phyloP scores from a whole-genome alignment of 1,284 basidiomycete genomes.

The Ceratobasidium sp. region DNA sequence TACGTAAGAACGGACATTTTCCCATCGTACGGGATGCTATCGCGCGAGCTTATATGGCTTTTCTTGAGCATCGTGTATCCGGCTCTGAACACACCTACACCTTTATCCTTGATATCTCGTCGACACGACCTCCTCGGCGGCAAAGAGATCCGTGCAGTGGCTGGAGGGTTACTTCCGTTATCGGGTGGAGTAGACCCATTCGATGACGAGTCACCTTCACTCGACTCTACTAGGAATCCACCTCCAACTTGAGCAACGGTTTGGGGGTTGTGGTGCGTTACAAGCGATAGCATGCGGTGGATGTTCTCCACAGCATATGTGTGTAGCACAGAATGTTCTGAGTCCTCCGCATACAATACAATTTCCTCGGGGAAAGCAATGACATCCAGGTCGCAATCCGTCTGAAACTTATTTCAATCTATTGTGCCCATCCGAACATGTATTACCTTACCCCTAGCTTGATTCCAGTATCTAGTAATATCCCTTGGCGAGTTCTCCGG shows the following conservation, averaged over 20 bases:
- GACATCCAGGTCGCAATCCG: conserved; percentile 32
- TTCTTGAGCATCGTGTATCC: conserved; percentile 39
- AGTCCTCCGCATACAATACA: conserved; percentile 34
- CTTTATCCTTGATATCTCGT: conserved; percentile 22
- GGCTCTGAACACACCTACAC: conserved; percentile 29
- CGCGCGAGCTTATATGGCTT: conserved; percentile 32
- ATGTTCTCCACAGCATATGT: conserved; percentile 28
- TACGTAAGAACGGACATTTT: conserved; percentile 37
- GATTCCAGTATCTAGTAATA: conserved; percentile 32
- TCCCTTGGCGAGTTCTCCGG: conserved; percentile 22
- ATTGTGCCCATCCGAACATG: not conserved
- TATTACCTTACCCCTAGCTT: conserved; percentile 3
- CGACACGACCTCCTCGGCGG: conserved; percentile 19
- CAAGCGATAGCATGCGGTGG: conserved; percentile 38
- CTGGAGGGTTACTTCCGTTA: not conserved
- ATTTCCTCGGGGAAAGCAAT: conserved; percentile 37
- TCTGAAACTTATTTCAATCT: not conserved
- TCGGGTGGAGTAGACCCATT: not conserved
- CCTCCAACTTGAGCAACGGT: conserved; percentile 29
- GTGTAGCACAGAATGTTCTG: conserved; percentile 22
- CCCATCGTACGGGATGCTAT: conserved; percentile 14
- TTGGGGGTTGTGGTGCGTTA: conserved; percentile 16
- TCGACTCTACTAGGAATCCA: conserved; percentile 1
- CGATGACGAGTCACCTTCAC: not conserved
- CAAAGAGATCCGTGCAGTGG: conserved; percentile 17